phyloP scores from a whole-genome alignment of 2,329 filamentous ascomycete species.

The Paecilomyces dactylethromorphus region DNA sequence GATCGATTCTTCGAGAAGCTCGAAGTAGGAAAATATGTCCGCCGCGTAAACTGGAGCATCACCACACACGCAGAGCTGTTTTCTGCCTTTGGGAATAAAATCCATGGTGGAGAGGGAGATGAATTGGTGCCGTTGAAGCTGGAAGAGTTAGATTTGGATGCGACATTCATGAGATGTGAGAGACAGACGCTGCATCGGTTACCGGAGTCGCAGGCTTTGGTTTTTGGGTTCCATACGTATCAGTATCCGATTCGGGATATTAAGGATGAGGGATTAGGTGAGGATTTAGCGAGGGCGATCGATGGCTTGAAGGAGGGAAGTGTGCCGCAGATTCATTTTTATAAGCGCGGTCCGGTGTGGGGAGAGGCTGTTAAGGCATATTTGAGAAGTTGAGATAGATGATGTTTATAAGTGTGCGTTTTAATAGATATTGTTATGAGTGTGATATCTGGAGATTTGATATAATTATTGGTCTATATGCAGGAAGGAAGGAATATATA shows the following conservation, averaged over 20 bases:
- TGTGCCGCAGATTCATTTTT: conserved; percentile 51
- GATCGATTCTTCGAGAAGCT: conserved; percentile 21
- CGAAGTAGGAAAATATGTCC: conserved; percentile 33
- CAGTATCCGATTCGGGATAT: conserved; percentile 50
- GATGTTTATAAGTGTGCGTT: not conserved
- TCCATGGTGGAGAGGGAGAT: conserved; percentile 22
- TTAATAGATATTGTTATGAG: not conserved
- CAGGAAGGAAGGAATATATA: not conserved
- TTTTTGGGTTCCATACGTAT: conserved; percentile 60
- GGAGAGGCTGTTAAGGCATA: conserved; percentile 49
- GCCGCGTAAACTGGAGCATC: conserved; percentile 47
- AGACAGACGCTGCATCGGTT: conserved; percentile 57
- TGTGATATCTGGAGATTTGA: too few relatives aligned
- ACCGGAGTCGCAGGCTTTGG: conserved; percentile 46
- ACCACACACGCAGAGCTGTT: conserved; percentile 34
- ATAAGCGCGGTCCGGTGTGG: conserved; percentile 54
- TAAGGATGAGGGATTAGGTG: conserved; percentile 50
- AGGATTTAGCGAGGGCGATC: conserved; percentile 50
- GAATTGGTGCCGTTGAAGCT: conserved; percentile 16
- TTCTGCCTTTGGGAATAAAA: conserved; percentile 28
- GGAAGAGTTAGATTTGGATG: conserved; percentile 40
- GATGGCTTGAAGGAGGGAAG: conserved; percentile 53
- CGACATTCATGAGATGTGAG: conserved; percentile 50
- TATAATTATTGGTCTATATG: not conserved
- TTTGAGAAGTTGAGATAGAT: conserved; percentile 25